These are phyloP conservation scores for Polymyxa betae DNA, from an alignment of 208 protist species.

Conservation along the genomic window DNA sequence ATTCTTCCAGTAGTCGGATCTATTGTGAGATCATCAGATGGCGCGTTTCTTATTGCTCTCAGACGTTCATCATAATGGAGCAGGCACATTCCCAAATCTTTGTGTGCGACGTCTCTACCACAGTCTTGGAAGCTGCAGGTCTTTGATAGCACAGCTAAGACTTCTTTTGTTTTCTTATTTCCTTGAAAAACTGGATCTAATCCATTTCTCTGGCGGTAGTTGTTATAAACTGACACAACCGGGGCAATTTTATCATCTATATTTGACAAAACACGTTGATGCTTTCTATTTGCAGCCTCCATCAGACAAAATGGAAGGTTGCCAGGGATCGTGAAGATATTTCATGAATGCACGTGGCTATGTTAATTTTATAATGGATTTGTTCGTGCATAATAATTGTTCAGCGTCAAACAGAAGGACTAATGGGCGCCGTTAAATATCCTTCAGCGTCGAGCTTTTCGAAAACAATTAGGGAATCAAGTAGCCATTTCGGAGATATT, in stretches of 20 bases:
- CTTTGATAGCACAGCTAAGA: neutral
- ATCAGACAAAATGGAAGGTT: neutral
- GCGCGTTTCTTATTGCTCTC: neutral
- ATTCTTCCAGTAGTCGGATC: too few relatives aligned
- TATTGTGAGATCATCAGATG: too few relatives aligned
- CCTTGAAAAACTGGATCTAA: neutral
- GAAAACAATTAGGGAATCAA: conserved; percentile 26
- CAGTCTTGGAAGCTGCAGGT: neutral
- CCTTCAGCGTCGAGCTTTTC: neutral
- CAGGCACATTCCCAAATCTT: neutral
- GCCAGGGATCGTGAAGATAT: neutral
- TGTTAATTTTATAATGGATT: neutral
- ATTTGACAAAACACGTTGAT: neutral
- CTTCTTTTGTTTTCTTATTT: neutral
- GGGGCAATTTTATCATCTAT: neutral
- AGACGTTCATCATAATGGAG: neutral
- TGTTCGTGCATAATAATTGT: neutral
- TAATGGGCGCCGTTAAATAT: neutral
- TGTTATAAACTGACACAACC: neutral
- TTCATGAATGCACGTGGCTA: neutral
- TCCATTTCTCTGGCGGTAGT: conserved; percentile 21
- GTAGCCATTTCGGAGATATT: neutral
- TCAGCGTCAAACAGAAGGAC: neutral
- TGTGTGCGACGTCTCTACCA: neutral
- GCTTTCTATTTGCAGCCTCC: neutral